Base-by-base conservation (phyloP, 805 yeast species). In the Lipomyces kockii region DNA sequence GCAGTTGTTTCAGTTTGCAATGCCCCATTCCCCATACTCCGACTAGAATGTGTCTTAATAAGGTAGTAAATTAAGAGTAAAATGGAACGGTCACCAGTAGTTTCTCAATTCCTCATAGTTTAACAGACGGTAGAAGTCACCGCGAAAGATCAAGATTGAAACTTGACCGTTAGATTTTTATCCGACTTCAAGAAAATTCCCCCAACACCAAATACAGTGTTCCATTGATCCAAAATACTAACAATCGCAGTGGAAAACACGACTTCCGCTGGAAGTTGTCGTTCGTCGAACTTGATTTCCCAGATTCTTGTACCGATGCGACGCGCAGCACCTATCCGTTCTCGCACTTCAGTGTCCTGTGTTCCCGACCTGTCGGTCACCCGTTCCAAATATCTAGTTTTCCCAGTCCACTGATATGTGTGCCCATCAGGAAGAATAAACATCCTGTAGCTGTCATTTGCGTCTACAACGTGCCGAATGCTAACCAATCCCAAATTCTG, bases 221-320 rank as follows among this genome's bases (percentile, higher is more conserved):
- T 87, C 91, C 91, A 87, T 66, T 86, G 90, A 73, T 87, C 91
- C 65, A 87, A 83, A 74, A 80, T 84, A 55, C 89, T 85, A 66
- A 86, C 84, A 67, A 87, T 77, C 3, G 89, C 90, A 8, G 88
- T 83, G 17, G 86, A 78, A 22, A 87, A 75, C 0, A 89, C 90
- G 78, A 87, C 72, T 70, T 86, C 89, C 59, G 84, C 78, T n/a
- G 85, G 82, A 46, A 87, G 83, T 73, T 85, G 83, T 37, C 83
- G 62, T 72, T 84, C 87, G 74, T 87, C 89, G 52, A 86, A 80
- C 65, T 76, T 77, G 58, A 87, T 74, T 58, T 85, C 85, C 77
- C 87, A 87, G 5, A 89, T 89, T 46, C 81, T 77, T 32, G 72
- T 72, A 7, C 86, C 88, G 39, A 85, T 83, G n/a, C 87, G 83